Percentiles rank a stretch among this genome's conserved stretches.
Evolutionary conservation across 345 rosid genomes (phyloP).

Genomic region (Pugionium cornutum): DNA sequence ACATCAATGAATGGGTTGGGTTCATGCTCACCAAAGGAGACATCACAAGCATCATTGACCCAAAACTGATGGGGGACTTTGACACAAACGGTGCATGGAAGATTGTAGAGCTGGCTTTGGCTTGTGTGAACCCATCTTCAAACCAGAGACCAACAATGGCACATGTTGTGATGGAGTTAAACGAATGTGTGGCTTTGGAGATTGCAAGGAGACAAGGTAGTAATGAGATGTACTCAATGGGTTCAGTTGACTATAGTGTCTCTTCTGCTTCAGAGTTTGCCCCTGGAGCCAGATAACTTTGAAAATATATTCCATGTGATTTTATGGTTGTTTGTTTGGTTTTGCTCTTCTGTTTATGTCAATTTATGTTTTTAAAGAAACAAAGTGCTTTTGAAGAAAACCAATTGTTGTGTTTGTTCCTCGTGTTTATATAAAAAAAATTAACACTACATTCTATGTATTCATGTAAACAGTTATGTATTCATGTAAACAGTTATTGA

Average conservation of each 20-base stretch:
- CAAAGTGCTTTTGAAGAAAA: too few species aligned
- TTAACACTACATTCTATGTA: too few species aligned
- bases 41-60: constrained; percentile 49
- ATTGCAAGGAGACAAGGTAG: constrained; percentile 26
- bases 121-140: constrained; percentile 38
- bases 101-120: constrained; percentile 48
- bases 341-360: neutral
- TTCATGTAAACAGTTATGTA: too few species aligned
- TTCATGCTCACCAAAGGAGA: constrained; percentile 49
- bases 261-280: constrained; percentile 25
- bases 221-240: constrained; percentile 16
- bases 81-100: constrained; percentile 52
- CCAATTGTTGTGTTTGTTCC: too few species aligned
- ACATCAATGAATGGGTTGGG: constrained; percentile 46
- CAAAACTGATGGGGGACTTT: constrained; percentile 42
- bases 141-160: constrained; percentile 49
- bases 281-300: constrained; percentile 35
- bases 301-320: neutral
- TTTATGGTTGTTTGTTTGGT: neutral
- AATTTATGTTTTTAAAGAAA: neutral
- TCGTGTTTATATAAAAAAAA: too few species aligned
- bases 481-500: too few species aligned
- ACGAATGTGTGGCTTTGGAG: constrained; percentile 40
- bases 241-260: constrained; percentile 1
- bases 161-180: constrained; percentile 43